Evolutionary conservation across 2,329 filamentous ascomycete genomes (phyloP), one percentile per base, ranked within the genome.

Genomic region (Orbilia blumenaviensis): DNA sequence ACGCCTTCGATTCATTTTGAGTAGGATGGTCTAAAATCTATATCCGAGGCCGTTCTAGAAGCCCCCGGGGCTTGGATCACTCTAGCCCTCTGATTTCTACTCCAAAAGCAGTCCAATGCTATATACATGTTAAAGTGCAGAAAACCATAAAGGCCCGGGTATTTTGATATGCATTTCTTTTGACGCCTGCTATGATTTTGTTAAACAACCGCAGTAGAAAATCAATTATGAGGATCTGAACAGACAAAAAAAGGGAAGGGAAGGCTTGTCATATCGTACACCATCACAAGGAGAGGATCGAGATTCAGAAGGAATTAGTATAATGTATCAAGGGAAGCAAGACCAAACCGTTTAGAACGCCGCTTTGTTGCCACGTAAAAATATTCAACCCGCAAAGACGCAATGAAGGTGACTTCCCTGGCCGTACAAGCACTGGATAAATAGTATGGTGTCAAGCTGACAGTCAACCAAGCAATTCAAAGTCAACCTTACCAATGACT

Each of bases 81-180:
- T 32, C 25, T 14, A 32, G 2, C 12, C 23, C 1, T 9, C 5
- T 2, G 18, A 16, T 23, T 32, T 50, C 46, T 50, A 50, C 14
- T 14, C 2, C n/a, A n/a, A n/a, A 32, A 50, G 32, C 25, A 29
- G 18, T 29, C 6, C 5, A 34, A 54, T 54, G 16, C 48, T 54
- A 34, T 54, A 16, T 54, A 54, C 48, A 54, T 21, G 21, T 14
- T 8, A 52, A 16, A 52, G 2, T 29, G 27, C n/a, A 46, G n/a
- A 21, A 34, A 54, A 34, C 18, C 6, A 29, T 25, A 32, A 54
- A 21, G 18, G 61, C n/a, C n/a, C n/a, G 56, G 62, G 62, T 54
- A 66, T 66, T 64, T 27, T 7, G 25, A 66, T 38, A 66, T 42
- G 46, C 23, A 54, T 54, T 32, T 54, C 61, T 66, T 38, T 56